Conservation (phyloP, 257 asterid species). For the Catharanthus roseus region DNA sequence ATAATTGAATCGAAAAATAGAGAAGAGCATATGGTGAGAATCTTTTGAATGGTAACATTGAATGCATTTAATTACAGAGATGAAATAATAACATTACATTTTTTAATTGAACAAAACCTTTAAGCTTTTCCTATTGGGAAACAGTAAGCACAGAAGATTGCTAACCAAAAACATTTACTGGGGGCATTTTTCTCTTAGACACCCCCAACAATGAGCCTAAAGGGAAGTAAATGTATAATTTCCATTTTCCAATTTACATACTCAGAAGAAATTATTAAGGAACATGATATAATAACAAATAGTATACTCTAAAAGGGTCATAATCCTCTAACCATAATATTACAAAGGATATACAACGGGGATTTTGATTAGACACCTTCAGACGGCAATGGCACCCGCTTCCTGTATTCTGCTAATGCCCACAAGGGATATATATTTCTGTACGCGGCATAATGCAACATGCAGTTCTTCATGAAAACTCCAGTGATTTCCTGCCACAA, state of each 20-base stretch:
- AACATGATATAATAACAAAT: not conserved
- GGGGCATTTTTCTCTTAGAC: not conserved
- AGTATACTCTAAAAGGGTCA: not conserved
- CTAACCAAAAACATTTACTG: not conserved
- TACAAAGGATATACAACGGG: not conserved
- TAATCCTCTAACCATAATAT: not conserved
- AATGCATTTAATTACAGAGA: too few relatives aligned
- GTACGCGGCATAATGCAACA: slow-evolving; percentile 76
- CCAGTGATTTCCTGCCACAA: slow-evolving; percentile 64
- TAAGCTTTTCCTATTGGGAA: not conserved
- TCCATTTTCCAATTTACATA: not conserved
- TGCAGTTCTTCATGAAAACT: slow-evolving; percentile 74
- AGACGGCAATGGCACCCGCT: slow-evolving; percentile 17
- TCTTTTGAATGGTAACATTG: too few relatives aligned
- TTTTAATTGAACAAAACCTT: too few relatives aligned
- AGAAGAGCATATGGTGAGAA: too few relatives aligned
- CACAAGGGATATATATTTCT: slow-evolving; percentile 66
- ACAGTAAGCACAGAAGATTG: not conserved
- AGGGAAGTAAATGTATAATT: not conserved
- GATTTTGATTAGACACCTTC: not conserved
- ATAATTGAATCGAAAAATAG: too few relatives aligned
- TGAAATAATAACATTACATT: too few relatives aligned
- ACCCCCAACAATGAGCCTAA: not conserved
- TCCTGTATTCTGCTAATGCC: slow-evolving; percentile 76
- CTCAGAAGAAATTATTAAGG: not conserved